A percentile compares a stretch with the other conserved stretches of the same genome.
phyloP scores from a whole-genome alignment of 2,329 filamentous ascomycete species.

The Cercospora beticola region DNA sequence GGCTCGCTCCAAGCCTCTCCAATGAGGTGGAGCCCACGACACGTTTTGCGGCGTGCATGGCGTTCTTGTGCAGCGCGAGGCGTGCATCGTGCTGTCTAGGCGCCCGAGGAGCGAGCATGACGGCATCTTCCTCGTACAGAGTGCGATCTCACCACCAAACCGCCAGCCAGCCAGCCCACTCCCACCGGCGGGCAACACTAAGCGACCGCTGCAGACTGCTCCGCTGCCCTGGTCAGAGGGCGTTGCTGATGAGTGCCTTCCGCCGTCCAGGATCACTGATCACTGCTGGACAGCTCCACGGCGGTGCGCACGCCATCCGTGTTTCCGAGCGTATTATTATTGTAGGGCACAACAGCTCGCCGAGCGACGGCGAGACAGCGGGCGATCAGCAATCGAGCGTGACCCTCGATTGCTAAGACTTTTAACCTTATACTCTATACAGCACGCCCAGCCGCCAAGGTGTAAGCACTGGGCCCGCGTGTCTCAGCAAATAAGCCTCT shows the following conservation, averaged over 20 bases:
- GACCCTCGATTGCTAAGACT: conserved; percentile 5
- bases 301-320: background rate
- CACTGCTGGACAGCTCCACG: background rate
- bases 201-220: conserved; percentile 1
- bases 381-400: conserved; percentile 9
- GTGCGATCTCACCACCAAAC: conserved; percentile 8
- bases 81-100: conserved; percentile 8
- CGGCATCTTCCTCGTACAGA: conserved; percentile 13
- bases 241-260: background rate
- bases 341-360: background rate
- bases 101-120: conserved; percentile 7
- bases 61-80: background rate
- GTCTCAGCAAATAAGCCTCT: background rate
- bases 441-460: background rate
- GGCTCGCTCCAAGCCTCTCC: conserved; percentile 17
- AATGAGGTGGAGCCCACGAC: conserved; percentile 12
- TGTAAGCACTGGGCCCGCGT: background rate
- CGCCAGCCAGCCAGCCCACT: background rate
- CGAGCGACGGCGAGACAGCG: conserved; percentile 1
- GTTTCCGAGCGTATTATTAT: conserved; percentile 1
- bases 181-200: conserved; percentile 1
- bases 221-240: too few species aligned
- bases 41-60: conserved; percentile 21
- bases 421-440: conserved; percentile 15
- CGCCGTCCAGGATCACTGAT: background rate